These are phyloP conservation scores for Stenocarpella maydis DNA, from an alignment of 2,329 filamentous ascomycete species.

Conservation along the genomic window DNA sequence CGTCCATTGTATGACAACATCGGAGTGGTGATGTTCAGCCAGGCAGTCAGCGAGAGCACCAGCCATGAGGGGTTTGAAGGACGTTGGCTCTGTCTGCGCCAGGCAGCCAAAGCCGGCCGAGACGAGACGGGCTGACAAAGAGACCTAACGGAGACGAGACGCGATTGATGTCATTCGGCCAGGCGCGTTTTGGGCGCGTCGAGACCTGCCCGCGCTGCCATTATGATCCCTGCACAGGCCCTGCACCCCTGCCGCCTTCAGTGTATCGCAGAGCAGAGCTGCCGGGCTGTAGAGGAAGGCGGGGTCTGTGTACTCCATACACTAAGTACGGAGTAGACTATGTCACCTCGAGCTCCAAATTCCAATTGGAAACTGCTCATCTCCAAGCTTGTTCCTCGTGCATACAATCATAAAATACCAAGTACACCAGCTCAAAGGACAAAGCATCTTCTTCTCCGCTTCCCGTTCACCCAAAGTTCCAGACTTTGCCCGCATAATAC, in stretches of 20 bases:
- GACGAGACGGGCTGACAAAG: constrained; percentile 14
- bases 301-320: not conserved
- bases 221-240: constrained; percentile 16
- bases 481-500: too few relatives aligned
- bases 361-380: not conserved
- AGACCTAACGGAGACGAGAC: not conserved
- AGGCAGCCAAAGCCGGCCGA: not conserved
- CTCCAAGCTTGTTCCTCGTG: too few relatives aligned
- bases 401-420: not conserved
- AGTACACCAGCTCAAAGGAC: not conserved
- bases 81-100: not conserved
- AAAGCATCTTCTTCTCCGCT: not conserved
- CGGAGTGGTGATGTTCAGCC: too few relatives aligned
- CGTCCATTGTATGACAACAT: constrained; percentile 40
- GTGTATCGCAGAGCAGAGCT: too few relatives aligned
- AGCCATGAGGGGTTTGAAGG: not conserved
- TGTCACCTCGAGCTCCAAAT: not conserved
- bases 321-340: not conserved
- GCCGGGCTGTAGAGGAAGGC: not conserved
- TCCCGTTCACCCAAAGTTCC: not conserved
- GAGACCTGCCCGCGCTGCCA: not conserved
- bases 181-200: constrained; percentile 25
- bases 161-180: constrained; percentile 26
- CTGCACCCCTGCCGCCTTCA: too few relatives aligned
- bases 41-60: not conserved